Evolutionary conservation across 768 basidiomycete species (phyloP).

Genomic region (Cubamyces lactineus): DNA sequence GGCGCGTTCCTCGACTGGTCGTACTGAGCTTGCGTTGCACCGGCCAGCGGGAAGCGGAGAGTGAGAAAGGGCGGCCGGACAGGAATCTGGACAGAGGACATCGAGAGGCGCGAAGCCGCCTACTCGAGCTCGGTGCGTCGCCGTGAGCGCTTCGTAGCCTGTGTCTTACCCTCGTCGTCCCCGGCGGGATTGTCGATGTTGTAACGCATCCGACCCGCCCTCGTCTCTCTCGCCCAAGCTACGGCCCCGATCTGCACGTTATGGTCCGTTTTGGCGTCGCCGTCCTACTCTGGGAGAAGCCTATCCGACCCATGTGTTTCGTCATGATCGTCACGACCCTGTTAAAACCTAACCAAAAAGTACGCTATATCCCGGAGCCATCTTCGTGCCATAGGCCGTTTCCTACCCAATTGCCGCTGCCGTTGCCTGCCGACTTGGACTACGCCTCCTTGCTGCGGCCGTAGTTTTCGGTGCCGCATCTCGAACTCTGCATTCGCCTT

Average conservation of each 20-base stretch:
- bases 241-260: background rate
- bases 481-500: background rate
- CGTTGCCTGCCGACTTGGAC: background rate
- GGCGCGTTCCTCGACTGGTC: constrained; percentile 37
- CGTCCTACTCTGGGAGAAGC: background rate
- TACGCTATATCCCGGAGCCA: background rate
- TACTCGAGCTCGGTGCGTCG: constrained; percentile 19
- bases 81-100: background rate
- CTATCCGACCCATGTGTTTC: background rate
- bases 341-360: background rate
- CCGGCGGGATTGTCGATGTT: constrained; percentile 9
- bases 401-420: background rate
- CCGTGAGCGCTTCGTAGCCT: constrained; percentile 20
- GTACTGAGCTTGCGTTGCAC: constrained; percentile 21
- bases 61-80: background rate
- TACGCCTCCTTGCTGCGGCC: background rate
- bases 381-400: background rate
- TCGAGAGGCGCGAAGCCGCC: constrained; percentile 6
- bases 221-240: background rate
- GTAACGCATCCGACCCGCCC: background rate
- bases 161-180: constrained; percentile 12
- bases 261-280: background rate
- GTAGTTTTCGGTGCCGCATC: constrained; percentile 20
- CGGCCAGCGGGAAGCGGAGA: background rate
- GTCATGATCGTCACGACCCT: background rate